Conservation (phyloP, 805 yeast species). For the Wickerhamiella shivajii region DNA sequence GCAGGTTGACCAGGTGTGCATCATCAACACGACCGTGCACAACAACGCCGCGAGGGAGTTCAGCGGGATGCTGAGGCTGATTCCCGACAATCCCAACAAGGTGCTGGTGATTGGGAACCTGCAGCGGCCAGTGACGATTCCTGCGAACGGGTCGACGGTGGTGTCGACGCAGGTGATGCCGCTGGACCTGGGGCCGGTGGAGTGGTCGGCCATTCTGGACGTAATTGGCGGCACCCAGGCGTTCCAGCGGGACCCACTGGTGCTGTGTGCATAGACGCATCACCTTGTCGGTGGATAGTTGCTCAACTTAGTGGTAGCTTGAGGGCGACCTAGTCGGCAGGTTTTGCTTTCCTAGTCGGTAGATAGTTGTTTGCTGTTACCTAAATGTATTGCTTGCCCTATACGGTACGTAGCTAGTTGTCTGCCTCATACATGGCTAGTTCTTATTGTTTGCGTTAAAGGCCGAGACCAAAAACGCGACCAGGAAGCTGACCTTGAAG, state of each 20-base stretch:
- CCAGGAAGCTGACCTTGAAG: constrained; percentile 42
- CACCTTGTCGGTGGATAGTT: too few species aligned
- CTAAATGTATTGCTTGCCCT: too few species aligned
- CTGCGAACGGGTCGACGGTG: constrained; percentile 30
- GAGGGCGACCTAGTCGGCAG: too few species aligned
- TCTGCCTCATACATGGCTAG: background rate
- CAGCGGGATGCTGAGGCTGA: constrained; percentile 45
- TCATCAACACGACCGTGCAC: constrained; percentile 33
- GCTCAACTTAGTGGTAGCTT: too few species aligned
- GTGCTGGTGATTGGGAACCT: constrained; percentile 60
- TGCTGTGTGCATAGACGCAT: constrained; percentile 17
- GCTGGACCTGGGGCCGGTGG: constrained; percentile 65
- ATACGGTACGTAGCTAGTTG: background rate
- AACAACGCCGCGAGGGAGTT: constrained; percentile 34
- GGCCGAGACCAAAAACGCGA: constrained; percentile 25
- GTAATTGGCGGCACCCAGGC: constrained; percentile 21
- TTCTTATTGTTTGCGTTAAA: constrained; percentile 16
- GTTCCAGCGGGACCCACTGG: constrained; percentile 13
- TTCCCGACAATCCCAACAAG: constrained; percentile 42
- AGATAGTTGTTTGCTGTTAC: too few species aligned
- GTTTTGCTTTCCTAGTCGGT: too few species aligned
- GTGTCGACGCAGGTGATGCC: constrained; percentile 45
- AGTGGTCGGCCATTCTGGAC: constrained; percentile 58
- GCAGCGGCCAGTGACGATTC: constrained; percentile 39
- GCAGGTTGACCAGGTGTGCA: constrained; percentile 35